phyloP scores from a whole-genome alignment of 352 stramenopile genomes.

The Phytophthora uliginosa region DNA sequence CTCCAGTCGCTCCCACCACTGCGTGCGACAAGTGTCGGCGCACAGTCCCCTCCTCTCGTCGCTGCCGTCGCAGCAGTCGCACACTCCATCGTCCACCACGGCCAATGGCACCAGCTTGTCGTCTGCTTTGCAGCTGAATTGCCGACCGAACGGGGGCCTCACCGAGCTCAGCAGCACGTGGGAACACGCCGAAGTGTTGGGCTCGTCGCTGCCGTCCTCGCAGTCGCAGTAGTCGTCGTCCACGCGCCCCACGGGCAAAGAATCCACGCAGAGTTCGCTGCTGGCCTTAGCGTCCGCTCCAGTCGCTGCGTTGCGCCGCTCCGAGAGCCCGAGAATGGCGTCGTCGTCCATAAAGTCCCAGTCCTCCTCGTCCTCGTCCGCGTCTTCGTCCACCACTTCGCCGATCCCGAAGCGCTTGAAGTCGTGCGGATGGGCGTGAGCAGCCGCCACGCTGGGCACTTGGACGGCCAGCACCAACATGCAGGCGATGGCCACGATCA shows the following conservation, averaged over 20 bases:
- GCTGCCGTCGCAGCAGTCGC: conserved; percentile 98
- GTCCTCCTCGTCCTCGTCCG: conserved; percentile 58
- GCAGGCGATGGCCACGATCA: conserved; percentile 30
- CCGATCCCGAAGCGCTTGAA: conserved; percentile 23
- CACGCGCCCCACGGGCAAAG: conserved; percentile 50
- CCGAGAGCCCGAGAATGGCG: conserved; percentile 40
- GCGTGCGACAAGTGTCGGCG: conserved; percentile 45
- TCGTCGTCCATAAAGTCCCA: conserved; percentile 78
- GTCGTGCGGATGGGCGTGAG: conserved; percentile 2
- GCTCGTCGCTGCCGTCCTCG: conserved; percentile 92
- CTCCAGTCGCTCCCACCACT: conserved; percentile 31
- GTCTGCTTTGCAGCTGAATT: conserved; percentile 54
- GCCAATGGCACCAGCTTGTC: conserved; percentile 53
- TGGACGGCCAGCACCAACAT: conserved; percentile 27
- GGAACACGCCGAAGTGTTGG: conserved; percentile 83
- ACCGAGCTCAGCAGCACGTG: conserved; percentile 37
- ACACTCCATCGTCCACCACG: conserved; percentile 94
- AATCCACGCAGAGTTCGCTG: conserved; percentile 41
- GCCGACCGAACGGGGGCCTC: conserved; percentile 10
- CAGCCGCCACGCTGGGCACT: conserved; percentile 21
- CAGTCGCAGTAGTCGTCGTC: conserved; percentile 97
- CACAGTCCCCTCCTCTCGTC: conserved; percentile 84
- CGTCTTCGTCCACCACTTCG: conserved; percentile 47
- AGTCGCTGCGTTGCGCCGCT: conserved; percentile 4
- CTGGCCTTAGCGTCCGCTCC: not conserved